Percentiles rank a stretch among this genome's conserved stretches.
Evolutionary conservation across 352 stramenopile genomes (phyloP).

Genomic region (Phytopythium delawarense): DNA sequence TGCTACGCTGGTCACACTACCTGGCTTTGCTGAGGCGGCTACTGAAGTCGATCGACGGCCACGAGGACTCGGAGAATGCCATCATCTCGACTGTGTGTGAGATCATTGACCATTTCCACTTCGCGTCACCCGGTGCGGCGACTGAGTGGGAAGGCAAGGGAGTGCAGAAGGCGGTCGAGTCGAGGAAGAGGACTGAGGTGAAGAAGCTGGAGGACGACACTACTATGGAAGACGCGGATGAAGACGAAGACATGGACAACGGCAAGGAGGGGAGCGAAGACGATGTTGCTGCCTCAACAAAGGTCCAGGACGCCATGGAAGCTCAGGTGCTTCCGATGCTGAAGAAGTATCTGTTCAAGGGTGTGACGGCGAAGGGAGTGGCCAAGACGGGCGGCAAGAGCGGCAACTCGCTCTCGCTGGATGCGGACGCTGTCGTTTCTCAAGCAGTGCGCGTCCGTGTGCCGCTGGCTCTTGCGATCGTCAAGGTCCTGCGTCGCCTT

Average conservation of each 20-base stretch:
- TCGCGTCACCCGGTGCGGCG: slow-evolving; percentile 57
- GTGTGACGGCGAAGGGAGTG: slow-evolving; percentile 75
- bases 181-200: slow-evolving; percentile 2
- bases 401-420: slow-evolving; percentile 30
- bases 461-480: slow-evolving; percentile 91
- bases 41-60: slow-evolving; percentile 89
- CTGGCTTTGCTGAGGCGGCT: slow-evolving; percentile 88
- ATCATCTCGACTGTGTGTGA: slow-evolving; percentile 91
- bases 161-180: neutral
- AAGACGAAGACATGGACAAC: slow-evolving; percentile 17
- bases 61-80: slow-evolving; percentile 90
- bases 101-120: slow-evolving; percentile 97
- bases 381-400: slow-evolving; percentile 31
- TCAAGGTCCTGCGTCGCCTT: slow-evolving; percentile 96
- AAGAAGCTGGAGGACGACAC: neutral
- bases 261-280: slow-evolving; percentile 11
- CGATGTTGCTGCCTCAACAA: slow-evolving; percentile 20
- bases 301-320: slow-evolving; percentile 78
- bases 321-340: slow-evolving; percentile 82
- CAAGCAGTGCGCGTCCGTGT: slow-evolving; percentile 81
- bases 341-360: slow-evolving; percentile 84
- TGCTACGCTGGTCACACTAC: slow-evolving; percentile 97
- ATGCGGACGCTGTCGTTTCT: slow-evolving; percentile 24
- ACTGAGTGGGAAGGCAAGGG: slow-evolving; percentile 24
- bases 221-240: slow-evolving; percentile 7